phyloP scores from a whole-genome alignment of 2,329 filamentous ascomycete species.

The Aureobasidium leucospermi region DNA sequence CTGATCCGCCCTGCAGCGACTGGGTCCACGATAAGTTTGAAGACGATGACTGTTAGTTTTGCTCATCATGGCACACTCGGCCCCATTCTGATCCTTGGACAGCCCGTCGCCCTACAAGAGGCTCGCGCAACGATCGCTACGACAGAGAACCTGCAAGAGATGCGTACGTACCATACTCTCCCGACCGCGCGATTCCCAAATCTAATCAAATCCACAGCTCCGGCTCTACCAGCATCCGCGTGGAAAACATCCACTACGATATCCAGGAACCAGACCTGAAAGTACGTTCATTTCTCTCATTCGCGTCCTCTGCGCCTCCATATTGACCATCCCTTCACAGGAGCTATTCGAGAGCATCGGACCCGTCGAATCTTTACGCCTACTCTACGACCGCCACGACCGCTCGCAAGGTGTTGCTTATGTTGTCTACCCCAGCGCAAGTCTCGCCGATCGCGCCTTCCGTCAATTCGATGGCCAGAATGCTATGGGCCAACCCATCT shows the following conservation, averaged over 20 bases:
- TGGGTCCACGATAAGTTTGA: slow-evolving; percentile 93
- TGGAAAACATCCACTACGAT: slow-evolving; percentile 91
- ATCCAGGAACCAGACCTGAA: slow-evolving; percentile 65
- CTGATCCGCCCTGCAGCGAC: slow-evolving; percentile 49
- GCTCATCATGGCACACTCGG: neutral
- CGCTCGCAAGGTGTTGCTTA: slow-evolving; percentile 80
- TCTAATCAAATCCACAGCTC: neutral
- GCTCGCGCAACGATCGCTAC: slow-evolving; percentile 12
- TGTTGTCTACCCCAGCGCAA: slow-evolving; percentile 66
- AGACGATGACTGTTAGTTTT: slow-evolving; percentile 52
- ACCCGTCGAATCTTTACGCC: slow-evolving; percentile 57
- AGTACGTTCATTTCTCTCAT: neutral
- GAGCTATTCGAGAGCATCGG: slow-evolving; percentile 76
- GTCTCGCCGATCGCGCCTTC: slow-evolving; percentile 68
- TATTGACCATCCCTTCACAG: slow-evolving; percentile 36
- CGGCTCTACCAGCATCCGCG: slow-evolving; percentile 59
- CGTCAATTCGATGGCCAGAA: slow-evolving; percentile 83
- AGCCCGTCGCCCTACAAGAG: slow-evolving; percentile 19
- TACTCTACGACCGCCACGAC: slow-evolving; percentile 80
- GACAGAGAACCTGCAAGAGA: slow-evolving; percentile 26
- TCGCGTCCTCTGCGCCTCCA: neutral
- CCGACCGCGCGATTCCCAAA: neutral
- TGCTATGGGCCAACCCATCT: slow-evolving; percentile 75
- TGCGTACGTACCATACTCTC: slow-evolving; percentile 15
- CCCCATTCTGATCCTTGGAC: slow-evolving; percentile 8